Base-by-base conservation (phyloP, 495 filamentous ascomycete species). In the Neurospora sp. region DNA sequence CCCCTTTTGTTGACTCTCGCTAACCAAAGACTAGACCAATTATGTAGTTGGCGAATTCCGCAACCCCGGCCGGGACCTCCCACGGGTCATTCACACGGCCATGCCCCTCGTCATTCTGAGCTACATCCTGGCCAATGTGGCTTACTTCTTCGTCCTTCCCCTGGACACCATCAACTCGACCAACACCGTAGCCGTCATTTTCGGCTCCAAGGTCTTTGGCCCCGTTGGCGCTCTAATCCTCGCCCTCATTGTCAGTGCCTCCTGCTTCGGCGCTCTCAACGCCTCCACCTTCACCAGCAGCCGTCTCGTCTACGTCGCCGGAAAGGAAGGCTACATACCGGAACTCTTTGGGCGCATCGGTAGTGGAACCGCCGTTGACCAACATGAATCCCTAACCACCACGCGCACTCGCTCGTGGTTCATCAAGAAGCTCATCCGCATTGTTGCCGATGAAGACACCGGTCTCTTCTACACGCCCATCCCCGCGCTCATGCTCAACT, bases 11-110 rank as follows among this genome's bases (percentile, higher is more conserved):
- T 41, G 27, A 37, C 39, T 54, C 31, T 72, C 3, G 77, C 78
- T 74, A 71, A 71, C 62, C 20, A 35, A 44, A 44, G 69, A 14
- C 11, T 76, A 97, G 93, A 95, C 95, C 74, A 99, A 98, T 83
- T 98, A 97, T 80, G 96, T 99, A 14, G 92, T 95, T 0, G 96
- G 94, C 75, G 96, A 99, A 83, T 98, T 99, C 85, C 91, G 93
- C 77, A 91, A 97, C 78, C 93, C 96, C 6, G 87, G 88, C 49
- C 91, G 95, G 37, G 96, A 98, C 78, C 90, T 99, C 27, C 96
- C 96, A 0, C 91, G 93, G 6, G 94, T 97, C 27, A 98, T 99
- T 74, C 96, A 98, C 82, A 98, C 94, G 20, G 94, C 95, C 35
- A 97, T 99, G 90, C 95, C 96, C 4, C 84, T 98, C 41, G 96